Conservation (phyloP, 352 stramenopile genomes). For the Achlya hypogyna region DNA sequence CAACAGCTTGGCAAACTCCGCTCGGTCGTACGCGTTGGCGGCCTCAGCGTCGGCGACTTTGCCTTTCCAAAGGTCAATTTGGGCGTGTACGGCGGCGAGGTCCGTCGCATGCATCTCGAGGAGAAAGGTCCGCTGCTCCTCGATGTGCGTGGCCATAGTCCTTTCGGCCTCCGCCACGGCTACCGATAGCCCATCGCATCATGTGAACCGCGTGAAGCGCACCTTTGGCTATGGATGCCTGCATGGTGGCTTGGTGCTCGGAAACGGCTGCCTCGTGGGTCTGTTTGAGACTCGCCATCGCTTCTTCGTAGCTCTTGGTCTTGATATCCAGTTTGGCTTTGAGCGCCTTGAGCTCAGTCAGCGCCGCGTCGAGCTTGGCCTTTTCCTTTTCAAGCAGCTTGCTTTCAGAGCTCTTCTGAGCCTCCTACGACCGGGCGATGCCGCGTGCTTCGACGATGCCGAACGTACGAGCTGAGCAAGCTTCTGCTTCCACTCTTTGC, state of each 20-base stretch:
- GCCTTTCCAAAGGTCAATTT: not conserved
- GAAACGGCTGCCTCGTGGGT: slow-evolving; percentile 17
- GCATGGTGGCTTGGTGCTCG: slow-evolving; percentile 22
- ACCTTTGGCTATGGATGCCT: not conserved
- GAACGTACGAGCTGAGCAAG: slow-evolving; percentile 11
- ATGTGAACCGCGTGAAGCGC: not conserved
- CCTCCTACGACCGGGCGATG: too few species aligned
- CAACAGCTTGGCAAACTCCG: not conserved
- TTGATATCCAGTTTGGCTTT: slow-evolving; percentile 20
- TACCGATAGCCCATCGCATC: not conserved
- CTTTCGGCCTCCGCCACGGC: not conserved
- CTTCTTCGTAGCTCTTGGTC: slow-evolving; percentile 18
- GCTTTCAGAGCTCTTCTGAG: not conserved
- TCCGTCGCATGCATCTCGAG: slow-evolving; percentile 7
- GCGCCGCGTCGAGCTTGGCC: not conserved
- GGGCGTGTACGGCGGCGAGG: not conserved
- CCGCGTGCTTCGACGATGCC: too few species aligned
- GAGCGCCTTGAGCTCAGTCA: slow-evolving; percentile 11
- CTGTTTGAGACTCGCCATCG: slow-evolving; percentile 19
- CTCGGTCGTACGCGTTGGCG: not conserved
- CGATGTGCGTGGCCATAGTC: not conserved
- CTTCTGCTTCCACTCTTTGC: slow-evolving; percentile 30
- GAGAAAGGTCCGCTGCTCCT: slow-evolving; percentile 8
- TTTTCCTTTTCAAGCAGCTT: slow-evolving; percentile 4
- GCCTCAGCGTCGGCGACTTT: not conserved